Percentiles rank a stretch among this genome's conserved stretches.
Evolutionary conservation across 345 rosid genomes (phyloP).

Genomic region (Lumnitzera littorea): DNA sequence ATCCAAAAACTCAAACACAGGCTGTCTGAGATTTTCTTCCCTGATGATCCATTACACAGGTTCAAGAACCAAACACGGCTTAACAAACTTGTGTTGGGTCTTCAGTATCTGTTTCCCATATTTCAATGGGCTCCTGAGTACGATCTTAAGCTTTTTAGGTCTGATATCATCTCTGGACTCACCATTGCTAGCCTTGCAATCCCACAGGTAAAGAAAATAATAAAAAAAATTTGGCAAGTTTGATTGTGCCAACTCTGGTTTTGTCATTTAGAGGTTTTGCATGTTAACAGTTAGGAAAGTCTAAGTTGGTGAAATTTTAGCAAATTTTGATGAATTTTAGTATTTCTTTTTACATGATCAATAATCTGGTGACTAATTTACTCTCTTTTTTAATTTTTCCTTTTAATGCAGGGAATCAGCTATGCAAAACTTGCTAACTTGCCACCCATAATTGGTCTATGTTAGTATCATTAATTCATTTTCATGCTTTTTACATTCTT

Average conservation of each 20-base stretch:
- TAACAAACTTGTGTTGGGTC: constrained; percentile 43
- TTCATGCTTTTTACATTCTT: background rate
- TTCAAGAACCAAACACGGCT: constrained; percentile 72
- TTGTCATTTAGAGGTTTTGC: background rate
- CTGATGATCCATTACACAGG: constrained; percentile 82
- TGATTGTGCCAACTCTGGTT: background rate
- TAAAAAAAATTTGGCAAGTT: background rate
- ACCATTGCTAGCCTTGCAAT: constrained; percentile 99
- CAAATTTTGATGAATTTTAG: background rate
- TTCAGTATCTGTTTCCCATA: constrained; percentile 74
- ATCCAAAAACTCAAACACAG: constrained; percentile 56
- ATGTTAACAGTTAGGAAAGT: no score
- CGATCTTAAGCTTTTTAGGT: constrained; percentile 49
- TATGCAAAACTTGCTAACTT: constrained; percentile 97
- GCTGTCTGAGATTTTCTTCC: constrained; percentile 72
- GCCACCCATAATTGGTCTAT: constrained; percentile 89
- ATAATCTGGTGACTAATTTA: constrained; percentile 7
- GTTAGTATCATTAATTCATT: constrained; percentile 35
- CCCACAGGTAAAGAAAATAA: constrained; percentile 65
- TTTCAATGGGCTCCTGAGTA: constrained; percentile 77
- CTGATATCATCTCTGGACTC: constrained; percentile 89
- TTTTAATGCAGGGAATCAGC: constrained; percentile 77
- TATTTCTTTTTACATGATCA: background rate
- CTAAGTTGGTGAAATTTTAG: no score
- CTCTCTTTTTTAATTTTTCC: constrained; percentile 1